Evolutionary conservation across 768 basidiomycete genomes (phyloP).

Genomic region (Albatrellus ellisii): DNA sequence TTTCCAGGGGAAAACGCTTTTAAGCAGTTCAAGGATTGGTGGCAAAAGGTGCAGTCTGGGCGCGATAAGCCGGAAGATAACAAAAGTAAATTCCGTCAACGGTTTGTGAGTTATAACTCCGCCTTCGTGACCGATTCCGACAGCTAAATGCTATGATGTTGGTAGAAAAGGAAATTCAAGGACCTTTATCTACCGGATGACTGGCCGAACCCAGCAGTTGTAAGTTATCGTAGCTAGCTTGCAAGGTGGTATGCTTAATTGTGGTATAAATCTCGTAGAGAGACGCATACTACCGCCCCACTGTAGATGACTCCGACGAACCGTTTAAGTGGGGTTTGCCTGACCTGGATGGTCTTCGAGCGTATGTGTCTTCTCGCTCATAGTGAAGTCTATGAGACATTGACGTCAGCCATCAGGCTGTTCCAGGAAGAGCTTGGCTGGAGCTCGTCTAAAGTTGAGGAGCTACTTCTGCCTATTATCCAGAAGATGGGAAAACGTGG

Average conservation of each 20-base stretch:
- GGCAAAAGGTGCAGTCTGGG: constrained; percentile 84
- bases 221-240: constrained; percentile 23
- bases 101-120: constrained; percentile 52
- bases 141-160: constrained; percentile 20
- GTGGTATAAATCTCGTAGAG: constrained; percentile 36
- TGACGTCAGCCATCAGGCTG: constrained; percentile 31
- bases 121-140: constrained; percentile 50
- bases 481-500: constrained; percentile 76
- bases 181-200: constrained; percentile 64
- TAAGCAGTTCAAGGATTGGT: constrained; percentile 87
- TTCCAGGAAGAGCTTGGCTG: constrained; percentile 71
- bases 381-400: constrained; percentile 10
- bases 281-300: constrained; percentile 88
- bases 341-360: constrained; percentile 85
- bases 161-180: constrained; percentile 83
- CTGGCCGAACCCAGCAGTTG: constrained; percentile 92
- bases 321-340: constrained; percentile 95
- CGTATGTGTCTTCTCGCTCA: constrained; percentile 33
- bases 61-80: constrained; percentile 68
- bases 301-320: constrained; percentile 83
- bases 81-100: constrained; percentile 63
- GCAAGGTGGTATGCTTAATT: not conserved
- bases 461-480: constrained; percentile 83
- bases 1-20: constrained; percentile 82
- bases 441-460: constrained; percentile 74